Percentiles rank a stretch among this genome's conserved stretches.
Conservation (phyloP, 176 grass and related monocot genomes). For the Eragrostis curvula region DNA sequence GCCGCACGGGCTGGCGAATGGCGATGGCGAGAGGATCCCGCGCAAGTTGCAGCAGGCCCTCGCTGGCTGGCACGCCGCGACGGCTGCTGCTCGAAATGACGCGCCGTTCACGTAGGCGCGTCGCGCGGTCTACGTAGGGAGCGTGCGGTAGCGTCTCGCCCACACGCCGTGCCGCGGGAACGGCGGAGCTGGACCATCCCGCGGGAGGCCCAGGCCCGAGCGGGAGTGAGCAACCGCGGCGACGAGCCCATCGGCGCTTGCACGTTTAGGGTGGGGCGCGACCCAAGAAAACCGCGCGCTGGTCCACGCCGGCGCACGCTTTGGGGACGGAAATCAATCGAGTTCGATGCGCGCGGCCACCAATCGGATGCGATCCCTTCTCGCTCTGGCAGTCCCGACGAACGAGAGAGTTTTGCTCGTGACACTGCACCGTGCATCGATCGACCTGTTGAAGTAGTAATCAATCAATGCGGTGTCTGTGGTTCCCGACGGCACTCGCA, state of each 20-base stretch:
- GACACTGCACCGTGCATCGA: neutral
- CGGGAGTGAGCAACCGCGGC: neutral
- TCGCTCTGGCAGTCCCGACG: neutral
- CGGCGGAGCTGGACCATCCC: neutral
- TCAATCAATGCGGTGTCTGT: slow-evolving; percentile 31
- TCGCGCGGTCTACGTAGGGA: neutral
- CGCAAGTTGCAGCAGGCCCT: neutral
- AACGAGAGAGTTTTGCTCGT: neutral
- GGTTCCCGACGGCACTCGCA: slow-evolving; percentile 37
- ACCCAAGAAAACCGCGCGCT: neutral
- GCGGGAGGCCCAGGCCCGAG: slow-evolving; percentile 33
- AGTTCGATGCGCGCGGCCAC: slow-evolving; percentile 10
- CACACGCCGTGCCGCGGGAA: slow-evolving; percentile 18
- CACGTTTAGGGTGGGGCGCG: neutral
- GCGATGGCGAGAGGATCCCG: neutral
- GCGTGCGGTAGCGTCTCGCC: neutral
- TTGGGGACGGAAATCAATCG: neutral
- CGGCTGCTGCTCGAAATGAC: neutral
- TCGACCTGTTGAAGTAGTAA: neutral
- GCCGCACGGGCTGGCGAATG: neutral
- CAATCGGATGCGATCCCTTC: no score
- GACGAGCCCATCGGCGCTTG: slow-evolving; percentile 1
- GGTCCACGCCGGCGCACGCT: slow-evolving; percentile 6
- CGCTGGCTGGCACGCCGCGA: neutral
- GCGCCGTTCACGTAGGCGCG: neutral